Evolutionary conservation across 805 yeast genomes (phyloP), one percentile per base, ranked within the genome.

Genomic region (Yarrowia sp.): DNA sequence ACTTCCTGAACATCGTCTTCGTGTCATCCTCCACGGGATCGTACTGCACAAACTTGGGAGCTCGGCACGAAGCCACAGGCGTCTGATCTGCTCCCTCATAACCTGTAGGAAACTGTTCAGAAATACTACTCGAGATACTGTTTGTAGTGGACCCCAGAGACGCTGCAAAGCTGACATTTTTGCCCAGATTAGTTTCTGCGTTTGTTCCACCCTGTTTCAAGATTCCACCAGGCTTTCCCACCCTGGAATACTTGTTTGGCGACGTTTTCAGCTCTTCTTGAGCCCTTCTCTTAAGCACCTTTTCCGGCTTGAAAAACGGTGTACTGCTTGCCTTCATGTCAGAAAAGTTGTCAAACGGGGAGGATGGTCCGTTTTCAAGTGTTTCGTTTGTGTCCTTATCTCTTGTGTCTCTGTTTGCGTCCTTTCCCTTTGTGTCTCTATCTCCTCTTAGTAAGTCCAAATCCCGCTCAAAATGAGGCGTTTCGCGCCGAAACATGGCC

Each of bases 401-500:
- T 14, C 7, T 32, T 9, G 17, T n/a, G 7, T 46, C 35, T n/a
- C 8, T 28, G 32, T 46, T 36, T 17, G 21, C 33, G n/a, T 10
- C 24, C 24, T 38, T 11, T 14, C 4, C 1, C 3, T 8, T n/a
- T 35, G 19, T 3, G 21, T 44, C 33, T 10, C 14, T 22, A 19
- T n/a, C 44, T 9, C 7, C 22, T 26, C 51, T 28, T 11, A 46
- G 12, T 3, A 16, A 9, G 26, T 26, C 54, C 28, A 48, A 8
- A 48, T 58, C 63, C 30, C 49, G 28, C 56, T 43, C 56, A 11
- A 58, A 58, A 28, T 41, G 56, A 19, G 63, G 63, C 4, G 63
- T 41, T n/a, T 30, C 56, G 19, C 71, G 70, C 10, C 35, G 52
- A 56, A 67, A 66, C 41, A 68, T 49, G 17, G 71, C 64, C n/a